Percentiles rank a stretch among this genome's conserved stretches.
Conservation (phyloP, 352 stramenopile species). For the Pythium aristosporum region DNA sequence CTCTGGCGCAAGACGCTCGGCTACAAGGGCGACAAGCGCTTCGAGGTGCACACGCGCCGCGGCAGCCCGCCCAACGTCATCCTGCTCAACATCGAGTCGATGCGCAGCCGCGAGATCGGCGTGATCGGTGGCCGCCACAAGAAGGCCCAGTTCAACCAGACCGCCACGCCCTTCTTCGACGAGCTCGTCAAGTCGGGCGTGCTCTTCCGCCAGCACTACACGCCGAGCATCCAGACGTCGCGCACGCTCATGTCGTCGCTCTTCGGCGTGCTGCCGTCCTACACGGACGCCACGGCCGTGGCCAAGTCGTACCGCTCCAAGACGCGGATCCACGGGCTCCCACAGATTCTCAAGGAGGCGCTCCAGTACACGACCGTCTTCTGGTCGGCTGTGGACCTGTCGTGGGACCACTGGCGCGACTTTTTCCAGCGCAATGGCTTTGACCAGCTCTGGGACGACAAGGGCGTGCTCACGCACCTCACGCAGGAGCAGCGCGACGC, state of each 20-base stretch:
- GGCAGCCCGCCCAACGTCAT: slow-evolving; percentile 11
- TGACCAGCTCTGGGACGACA: slow-evolving; percentile 12
- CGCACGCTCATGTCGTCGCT: slow-evolving; percentile 12
- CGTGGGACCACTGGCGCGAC: slow-evolving; percentile 15
- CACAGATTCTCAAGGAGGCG: slow-evolving; percentile 16
- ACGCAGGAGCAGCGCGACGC: not conserved
- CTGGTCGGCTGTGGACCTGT: slow-evolving; percentile 16
- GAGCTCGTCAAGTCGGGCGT: not conserved
- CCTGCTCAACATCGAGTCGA: slow-evolving; percentile 21
- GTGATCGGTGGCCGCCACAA: slow-evolving; percentile 11
- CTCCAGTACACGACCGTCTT: slow-evolving; percentile 14
- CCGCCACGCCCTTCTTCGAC: slow-evolving; percentile 20
- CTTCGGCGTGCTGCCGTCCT: too few relatives aligned
- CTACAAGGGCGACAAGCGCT: slow-evolving; percentile 17
- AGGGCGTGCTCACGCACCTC: slow-evolving; percentile 1
- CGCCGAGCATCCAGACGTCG: slow-evolving; percentile 19
- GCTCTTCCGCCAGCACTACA: slow-evolving; percentile 21
- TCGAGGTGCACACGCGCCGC: not conserved
- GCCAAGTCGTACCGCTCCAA: not conserved
- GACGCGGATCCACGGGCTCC: slow-evolving; percentile 2
- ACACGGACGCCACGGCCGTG: slow-evolving; percentile 3
- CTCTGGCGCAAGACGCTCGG: slow-evolving; percentile 20
- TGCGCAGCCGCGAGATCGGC: slow-evolving; percentile 16
- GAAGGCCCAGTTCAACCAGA: slow-evolving; percentile 10
- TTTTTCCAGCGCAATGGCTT: slow-evolving; percentile 16